Evolutionary conservation across 2,329 filamentous ascomycete species (phyloP).

Genomic region (Epichloe uncinata): DNA sequence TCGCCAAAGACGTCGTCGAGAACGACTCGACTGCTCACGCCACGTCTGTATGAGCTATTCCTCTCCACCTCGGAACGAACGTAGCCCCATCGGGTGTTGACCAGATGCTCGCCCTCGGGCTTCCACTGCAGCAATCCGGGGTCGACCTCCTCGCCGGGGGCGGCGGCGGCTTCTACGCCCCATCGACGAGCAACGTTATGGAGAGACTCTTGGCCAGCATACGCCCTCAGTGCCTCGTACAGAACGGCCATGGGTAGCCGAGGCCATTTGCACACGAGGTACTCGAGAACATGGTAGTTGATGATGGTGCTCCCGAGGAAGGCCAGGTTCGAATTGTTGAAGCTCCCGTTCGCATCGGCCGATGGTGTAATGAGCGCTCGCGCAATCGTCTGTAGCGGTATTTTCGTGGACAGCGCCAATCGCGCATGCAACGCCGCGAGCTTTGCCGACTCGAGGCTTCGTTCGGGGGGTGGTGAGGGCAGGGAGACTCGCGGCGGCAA

Average conservation of each 20-base stretch:
- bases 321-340: slow-evolving; percentile 81
- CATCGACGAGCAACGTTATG: slow-evolving; percentile 66
- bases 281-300: slow-evolving; percentile 79
- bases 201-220: slow-evolving; percentile 63
- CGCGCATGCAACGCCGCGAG: slow-evolving; percentile 86
- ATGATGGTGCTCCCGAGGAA: slow-evolving; percentile 73
- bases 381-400: slow-evolving; percentile 77
- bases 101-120: slow-evolving; percentile 31
- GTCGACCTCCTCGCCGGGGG: slow-evolving; percentile 83
- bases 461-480: slow-evolving; percentile 60
- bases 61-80: slow-evolving; percentile 36
- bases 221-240: slow-evolving; percentile 76
- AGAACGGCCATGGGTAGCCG: slow-evolving; percentile 81
- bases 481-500: slow-evolving; percentile 23
- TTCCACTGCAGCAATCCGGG: slow-evolving; percentile 77
- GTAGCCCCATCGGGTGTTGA: slow-evolving; percentile 37
- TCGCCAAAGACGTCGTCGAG: slow-evolving; percentile 81
- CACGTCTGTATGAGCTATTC: slow-evolving; percentile 41
- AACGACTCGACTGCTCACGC: slow-evolving; percentile 63
- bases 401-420: slow-evolving; percentile 64
- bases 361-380: slow-evolving; percentile 75
- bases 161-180: slow-evolving; percentile 82
- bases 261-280: slow-evolving; percentile 77
- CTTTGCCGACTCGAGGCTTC: slow-evolving; percentile 65
- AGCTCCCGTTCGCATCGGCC: slow-evolving; percentile 63